A percentile compares a stretch with the other conserved stretches of the same genome.
Evolutionary conservation across 257 asterid genomes (phyloP).

Genomic region (Lithospermum erythrorhizon): DNA sequence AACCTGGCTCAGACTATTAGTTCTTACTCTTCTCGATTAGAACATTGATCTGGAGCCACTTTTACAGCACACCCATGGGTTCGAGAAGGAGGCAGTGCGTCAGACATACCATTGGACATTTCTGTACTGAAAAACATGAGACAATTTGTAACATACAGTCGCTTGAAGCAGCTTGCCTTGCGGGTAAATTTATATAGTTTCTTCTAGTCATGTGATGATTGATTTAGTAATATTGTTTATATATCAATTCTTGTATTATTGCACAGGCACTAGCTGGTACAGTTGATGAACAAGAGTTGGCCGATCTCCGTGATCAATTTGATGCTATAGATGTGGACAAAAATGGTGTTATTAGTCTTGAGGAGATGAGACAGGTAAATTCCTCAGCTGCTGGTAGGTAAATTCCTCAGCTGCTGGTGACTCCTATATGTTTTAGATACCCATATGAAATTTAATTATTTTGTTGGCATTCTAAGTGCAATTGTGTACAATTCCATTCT

Average conservation of each 20-base stretch:
- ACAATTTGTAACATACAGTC: conserved; percentile 56
- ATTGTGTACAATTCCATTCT: background rate
- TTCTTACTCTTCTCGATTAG: background rate
- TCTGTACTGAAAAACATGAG: conserved; percentile 59
- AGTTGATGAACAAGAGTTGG: conserved; percentile 64
- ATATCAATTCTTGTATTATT: background rate
- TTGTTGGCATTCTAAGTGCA: background rate
- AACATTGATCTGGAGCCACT: background rate
- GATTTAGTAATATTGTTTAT: background rate
- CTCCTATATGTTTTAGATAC: background rate
- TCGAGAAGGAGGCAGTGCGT: conserved; percentile 23
- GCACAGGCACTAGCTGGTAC: conserved; percentile 75
- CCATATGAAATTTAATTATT: too few relatives aligned
- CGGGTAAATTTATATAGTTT: conserved; percentile 24
- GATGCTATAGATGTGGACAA: conserved; percentile 82
- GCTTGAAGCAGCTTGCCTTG: conserved; percentile 65
- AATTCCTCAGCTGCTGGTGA: background rate
- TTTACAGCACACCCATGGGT: conserved; percentile 7
- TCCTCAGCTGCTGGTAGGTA: conserved; percentile 32
- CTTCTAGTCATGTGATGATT: background rate
- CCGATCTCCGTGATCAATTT: conserved; percentile 75
- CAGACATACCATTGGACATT: conserved; percentile 66
- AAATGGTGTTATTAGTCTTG: conserved; percentile 74
- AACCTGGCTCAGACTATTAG: background rate
- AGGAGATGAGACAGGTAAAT: conserved; percentile 79